Conservation (phyloP, 768 basidiomycete species). For the Crassisporium funariophilum region DNA sequence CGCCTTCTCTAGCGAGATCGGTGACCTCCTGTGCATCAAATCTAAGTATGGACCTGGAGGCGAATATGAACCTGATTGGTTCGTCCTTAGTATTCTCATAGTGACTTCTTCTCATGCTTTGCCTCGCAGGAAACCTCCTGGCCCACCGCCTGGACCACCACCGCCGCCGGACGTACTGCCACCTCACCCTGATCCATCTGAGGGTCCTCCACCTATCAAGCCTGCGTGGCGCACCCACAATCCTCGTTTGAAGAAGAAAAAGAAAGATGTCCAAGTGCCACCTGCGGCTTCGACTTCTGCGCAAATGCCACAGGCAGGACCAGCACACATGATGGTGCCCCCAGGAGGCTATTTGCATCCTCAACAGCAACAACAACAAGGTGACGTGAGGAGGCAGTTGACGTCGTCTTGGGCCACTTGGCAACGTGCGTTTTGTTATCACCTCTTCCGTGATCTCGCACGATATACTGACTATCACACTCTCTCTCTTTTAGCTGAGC, state of each 20-base stretch:
- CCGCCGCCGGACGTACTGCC: conserved; percentile 41
- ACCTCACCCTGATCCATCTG: conserved; percentile 42
- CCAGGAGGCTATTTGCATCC: too few species aligned
- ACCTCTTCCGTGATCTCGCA: not conserved
- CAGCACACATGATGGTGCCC: conserved; percentile 12
- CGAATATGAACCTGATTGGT: conserved; percentile 86
- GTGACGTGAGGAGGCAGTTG: conserved; percentile 46
- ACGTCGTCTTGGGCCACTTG: conserved; percentile 61
- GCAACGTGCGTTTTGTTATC: conserved; percentile 55
- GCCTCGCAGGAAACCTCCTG: conserved; percentile 45
- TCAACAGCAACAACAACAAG: conserved; percentile 19
- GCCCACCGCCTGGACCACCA: conserved; percentile 39
- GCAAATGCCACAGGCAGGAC: conserved; percentile 12
- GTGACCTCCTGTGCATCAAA: conserved; percentile 66
- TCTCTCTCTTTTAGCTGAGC: conserved; percentile 52
- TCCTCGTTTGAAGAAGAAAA: conserved; percentile 51
- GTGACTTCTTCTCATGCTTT: conserved; percentile 5
- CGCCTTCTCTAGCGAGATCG: conserved; percentile 61
- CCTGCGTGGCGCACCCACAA: conserved; percentile 64
- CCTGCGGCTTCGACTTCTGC: conserved; percentile 32
- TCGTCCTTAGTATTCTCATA: conserved; percentile 7
- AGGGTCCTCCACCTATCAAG: conserved; percentile 42
- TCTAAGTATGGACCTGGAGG: conserved; percentile 84
- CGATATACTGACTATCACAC: conserved; percentile 6
- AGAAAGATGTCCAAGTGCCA: conserved; percentile 28